phyloP scores from a whole-genome alignment of 805 yeast species.

The Cyberlindnera sargentensis region DNA sequence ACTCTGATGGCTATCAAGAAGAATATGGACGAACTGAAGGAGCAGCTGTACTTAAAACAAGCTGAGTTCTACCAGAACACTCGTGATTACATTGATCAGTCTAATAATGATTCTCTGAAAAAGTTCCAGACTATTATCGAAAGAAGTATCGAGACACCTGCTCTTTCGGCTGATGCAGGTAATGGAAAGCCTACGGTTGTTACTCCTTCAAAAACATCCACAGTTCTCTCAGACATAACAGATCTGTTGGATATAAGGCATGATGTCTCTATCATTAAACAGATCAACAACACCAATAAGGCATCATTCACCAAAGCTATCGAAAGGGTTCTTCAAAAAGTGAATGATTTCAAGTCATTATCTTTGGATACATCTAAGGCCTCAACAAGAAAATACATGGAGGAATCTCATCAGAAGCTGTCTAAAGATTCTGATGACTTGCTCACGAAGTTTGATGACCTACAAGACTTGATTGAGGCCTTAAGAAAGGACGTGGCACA shows the following conservation, averaged over 20 bases:
- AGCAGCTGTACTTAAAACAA: conserved; percentile 9
- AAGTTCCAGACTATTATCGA: conserved; percentile 13
- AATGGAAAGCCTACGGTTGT: not conserved
- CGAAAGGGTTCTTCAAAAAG: conserved; percentile 34
- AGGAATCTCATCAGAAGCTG: conserved; percentile 61
- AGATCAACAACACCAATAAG: conserved; percentile 42
- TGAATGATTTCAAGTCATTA: conserved; percentile 44
- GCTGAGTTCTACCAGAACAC: conserved; percentile 12
- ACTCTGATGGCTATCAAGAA: conserved; percentile 10
- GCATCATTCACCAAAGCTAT: conserved; percentile 36
- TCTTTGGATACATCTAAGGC: conserved; percentile 33
- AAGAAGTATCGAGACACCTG: not conserved
- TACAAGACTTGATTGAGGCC: conserved; percentile 88
- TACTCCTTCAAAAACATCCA: not conserved
- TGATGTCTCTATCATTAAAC: conserved; percentile 55
- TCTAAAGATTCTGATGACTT: conserved; percentile 71
- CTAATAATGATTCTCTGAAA: conserved; percentile 14
- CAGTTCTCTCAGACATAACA: conserved; percentile 13
- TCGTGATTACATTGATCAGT: conserved; percentile 20
- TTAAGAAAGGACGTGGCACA: conserved; percentile 86
- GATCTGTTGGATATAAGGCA: conserved; percentile 39
- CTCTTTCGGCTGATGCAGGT: not conserved
- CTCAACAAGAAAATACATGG: conserved; percentile 54
- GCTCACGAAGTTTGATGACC: conserved; percentile 77
- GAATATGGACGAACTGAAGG: conserved; percentile 15